Conservation (phyloP, 306 rosid species). For the Erythrophleum fordii region DNA sequence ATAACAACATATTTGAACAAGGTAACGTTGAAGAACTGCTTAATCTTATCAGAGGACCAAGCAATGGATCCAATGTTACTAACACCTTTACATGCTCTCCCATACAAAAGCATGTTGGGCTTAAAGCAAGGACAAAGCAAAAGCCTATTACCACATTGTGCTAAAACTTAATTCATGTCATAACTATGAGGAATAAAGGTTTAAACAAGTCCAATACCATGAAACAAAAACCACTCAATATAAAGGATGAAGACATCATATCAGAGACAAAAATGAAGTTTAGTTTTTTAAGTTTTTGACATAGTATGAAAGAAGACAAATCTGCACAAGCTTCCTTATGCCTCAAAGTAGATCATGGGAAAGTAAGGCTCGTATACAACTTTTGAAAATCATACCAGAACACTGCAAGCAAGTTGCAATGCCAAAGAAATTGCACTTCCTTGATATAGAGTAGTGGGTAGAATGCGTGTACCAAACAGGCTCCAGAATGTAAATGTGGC, state of each 20-base stretch:
- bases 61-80: constrained; percentile 21
- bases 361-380: neutral
- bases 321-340: constrained; percentile 15
- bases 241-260: constrained; percentile 27
- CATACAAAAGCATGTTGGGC: constrained; percentile 3
- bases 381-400: constrained; percentile 69
- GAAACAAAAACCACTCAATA: neutral
- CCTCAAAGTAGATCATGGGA: constrained; percentile 15
- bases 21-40: constrained; percentile 2
- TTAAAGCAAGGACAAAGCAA: constrained; percentile 13
- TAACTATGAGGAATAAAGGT: neutral
- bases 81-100: constrained; percentile 10
- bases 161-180: constrained; percentile 6
- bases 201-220: constrained; percentile 12
- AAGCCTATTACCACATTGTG: constrained; percentile 3
- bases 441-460: constrained; percentile 69
- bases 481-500: constrained; percentile 92
- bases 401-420: constrained; percentile 97
- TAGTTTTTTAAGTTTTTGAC: constrained; percentile 4
- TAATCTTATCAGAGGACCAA: neutral
- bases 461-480: constrained; percentile 65
- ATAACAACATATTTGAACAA: neutral
- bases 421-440: constrained; percentile 90
- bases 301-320: constrained; percentile 15
- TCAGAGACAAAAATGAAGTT: constrained; percentile 20